phyloP scores from a whole-genome alignment of 1,139 yeast genomes.

The Taiozyma onychis region DNA sequence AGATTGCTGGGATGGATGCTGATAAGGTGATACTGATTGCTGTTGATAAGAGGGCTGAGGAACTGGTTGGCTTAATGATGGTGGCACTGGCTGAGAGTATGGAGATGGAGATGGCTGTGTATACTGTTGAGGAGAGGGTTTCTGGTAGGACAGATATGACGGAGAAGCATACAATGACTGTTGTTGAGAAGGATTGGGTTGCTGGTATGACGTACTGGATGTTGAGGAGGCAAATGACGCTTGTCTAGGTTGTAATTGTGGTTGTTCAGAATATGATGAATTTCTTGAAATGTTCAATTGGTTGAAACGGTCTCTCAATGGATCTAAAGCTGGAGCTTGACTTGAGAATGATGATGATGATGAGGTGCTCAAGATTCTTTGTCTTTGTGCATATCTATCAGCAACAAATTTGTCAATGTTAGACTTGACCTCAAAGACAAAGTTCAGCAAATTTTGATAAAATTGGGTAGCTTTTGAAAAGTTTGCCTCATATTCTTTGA shows the following conservation, averaged over 20 bases:
- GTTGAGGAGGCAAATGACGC: constrained; percentile 6
- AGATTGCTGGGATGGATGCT: constrained; percentile 8
- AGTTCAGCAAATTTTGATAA: constrained; percentile 49
- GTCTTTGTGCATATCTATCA: constrained; percentile 31
- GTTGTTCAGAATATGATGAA: constrained; percentile 9
- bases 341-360: constrained; percentile 3
- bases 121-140: constrained; percentile 7
- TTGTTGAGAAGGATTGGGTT: constrained; percentile 5
- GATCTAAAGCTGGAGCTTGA: background rate
- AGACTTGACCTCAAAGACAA: constrained; percentile 34
- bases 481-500: constrained; percentile 58
- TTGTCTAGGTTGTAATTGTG: constrained; percentile 6
- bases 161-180: constrained; percentile 2
- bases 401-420: constrained; percentile 32
- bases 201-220: constrained; percentile 2
- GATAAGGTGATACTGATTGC: constrained; percentile 12
- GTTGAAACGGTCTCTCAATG: constrained; percentile 10
- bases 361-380: constrained; percentile 8
- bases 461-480: constrained; percentile 55
- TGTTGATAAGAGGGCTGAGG: constrained; percentile 10
- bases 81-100: constrained; percentile 9
- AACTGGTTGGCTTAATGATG: constrained; percentile 6
- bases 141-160: constrained; percentile 10
- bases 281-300: constrained; percentile 13
- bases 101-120: constrained; percentile 3